phyloP scores from a whole-genome alignment of 2,329 filamentous ascomycete genomes.

The Ophiostoma fasciatum region DNA sequence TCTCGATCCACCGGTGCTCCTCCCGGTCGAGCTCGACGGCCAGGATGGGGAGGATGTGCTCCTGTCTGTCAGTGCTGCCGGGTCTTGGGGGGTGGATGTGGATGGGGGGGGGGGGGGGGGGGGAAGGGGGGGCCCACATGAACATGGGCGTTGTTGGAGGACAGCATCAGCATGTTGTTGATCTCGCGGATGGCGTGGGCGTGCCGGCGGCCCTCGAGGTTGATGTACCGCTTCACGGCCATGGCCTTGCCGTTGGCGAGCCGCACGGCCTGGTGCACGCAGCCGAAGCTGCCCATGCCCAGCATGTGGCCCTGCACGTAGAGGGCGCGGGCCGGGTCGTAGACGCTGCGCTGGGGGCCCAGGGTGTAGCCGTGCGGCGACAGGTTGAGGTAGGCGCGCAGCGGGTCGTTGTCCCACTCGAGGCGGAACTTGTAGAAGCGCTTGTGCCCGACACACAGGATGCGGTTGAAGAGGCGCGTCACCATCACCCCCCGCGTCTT shows the following conservation, averaged over 20 bases:
- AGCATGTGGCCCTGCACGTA: slow-evolving; percentile 14
- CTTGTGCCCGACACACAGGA: slow-evolving; percentile 13
- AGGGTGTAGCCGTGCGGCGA: neutral
- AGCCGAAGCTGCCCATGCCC: slow-evolving; percentile 15
- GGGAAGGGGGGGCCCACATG: slow-evolving; percentile 4
- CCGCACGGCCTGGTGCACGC: slow-evolving; percentile 13
- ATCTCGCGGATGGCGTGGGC: slow-evolving; percentile 16
- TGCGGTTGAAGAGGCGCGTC: slow-evolving; percentile 14
- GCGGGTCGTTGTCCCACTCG: slow-evolving; percentile 12
- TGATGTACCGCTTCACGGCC: slow-evolving; percentile 18
- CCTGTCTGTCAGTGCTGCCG: too few species aligned
- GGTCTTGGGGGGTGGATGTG: neutral
- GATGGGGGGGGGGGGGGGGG: too few species aligned
- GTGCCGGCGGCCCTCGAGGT: slow-evolving; percentile 13
- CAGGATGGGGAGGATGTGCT: slow-evolving; percentile 12
- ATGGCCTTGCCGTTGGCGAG: slow-evolving; percentile 14
- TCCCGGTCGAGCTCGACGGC: slow-evolving; percentile 5
- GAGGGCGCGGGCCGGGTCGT: slow-evolving; percentile 4
- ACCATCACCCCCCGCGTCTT: slow-evolving; percentile 14
- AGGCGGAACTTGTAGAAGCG: slow-evolving; percentile 16
- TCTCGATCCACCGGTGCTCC: slow-evolving; percentile 8
- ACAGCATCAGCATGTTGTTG: slow-evolving; percentile 14
- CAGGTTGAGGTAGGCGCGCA: slow-evolving; percentile 11
- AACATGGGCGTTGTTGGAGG: neutral
- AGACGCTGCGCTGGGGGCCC: neutral